Base-by-base conservation (phyloP, 2,329 filamentous ascomycete species). In the Sarocladium strictum region DNA sequence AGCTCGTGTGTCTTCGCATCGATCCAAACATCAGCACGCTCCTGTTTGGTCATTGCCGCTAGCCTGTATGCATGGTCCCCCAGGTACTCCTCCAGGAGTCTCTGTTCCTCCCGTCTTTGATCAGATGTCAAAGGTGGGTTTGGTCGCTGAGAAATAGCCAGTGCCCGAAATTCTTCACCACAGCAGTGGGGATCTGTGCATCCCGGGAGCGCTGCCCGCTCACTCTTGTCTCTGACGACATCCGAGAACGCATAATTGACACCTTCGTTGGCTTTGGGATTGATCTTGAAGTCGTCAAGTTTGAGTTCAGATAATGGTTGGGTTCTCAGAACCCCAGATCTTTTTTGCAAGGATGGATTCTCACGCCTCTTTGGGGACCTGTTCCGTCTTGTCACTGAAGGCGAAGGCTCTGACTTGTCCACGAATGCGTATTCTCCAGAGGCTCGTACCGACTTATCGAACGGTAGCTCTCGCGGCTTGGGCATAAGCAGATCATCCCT, bases 111-210 rank as follows among this genome's bases (percentile, higher is more conserved):
- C 57, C 71, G 55, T 37, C 65, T 57, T 64, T 70, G 62, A 59
- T 62, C 57, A 37, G 64, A 35, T 17, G 66, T 67, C 56, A 77
- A 59, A 23, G 72, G 69, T 2, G 65, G 60, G 38, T 70, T 64
- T 15, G 68, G 70, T 5, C 76, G 76, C 56, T 78, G 75, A 1
- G 75, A 75, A 11, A 73, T 64, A 26, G 87, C 88, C 63, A 91
- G 76, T n/a, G 77, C 76, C 21, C 83, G 80, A 61, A 91, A 90
- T 6, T 82, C 74, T 40, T 81, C 81, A 19, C 89, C 89, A 61
- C 90, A 95, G 69, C 92, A 97, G 54, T 85, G 79, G 45, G 84
- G 76, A 53, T 87, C 83, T 2, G 83, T 86, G 65, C 92, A 96
- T 12, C 88, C 89, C 2, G 83, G 78, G 10, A 96, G 74, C 57